Percentiles rank a stretch among this genome's conserved stretches.
phyloP scores from a whole-genome alignment of 2,329 filamentous ascomycete genomes.

The Penicillium nordicum region DNA sequence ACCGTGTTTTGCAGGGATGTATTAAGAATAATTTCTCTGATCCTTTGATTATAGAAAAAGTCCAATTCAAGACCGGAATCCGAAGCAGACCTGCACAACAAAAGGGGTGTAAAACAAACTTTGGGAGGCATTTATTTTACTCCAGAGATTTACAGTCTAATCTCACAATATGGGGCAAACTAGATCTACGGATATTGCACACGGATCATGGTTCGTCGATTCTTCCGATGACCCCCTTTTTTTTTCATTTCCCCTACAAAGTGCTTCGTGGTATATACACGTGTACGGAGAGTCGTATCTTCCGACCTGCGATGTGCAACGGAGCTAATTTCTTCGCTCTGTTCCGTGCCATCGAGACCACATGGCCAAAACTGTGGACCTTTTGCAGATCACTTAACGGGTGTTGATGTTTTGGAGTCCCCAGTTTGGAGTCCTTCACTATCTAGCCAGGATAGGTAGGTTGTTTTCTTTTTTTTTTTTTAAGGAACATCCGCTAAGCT shows the following conservation, averaged over 20 bases:
- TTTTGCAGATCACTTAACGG: conserved; percentile 1
- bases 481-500: background rate
- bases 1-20: background rate
- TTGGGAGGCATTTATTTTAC: background rate
- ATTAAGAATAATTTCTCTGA: too few relatives aligned
- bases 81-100: background rate
- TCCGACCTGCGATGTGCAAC: conserved; percentile 1
- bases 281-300: background rate
- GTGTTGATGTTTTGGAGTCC: background rate
- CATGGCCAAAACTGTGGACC: conserved; percentile 1
- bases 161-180: background rate
- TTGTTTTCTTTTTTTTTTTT: background rate
- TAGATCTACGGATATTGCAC: background rate
- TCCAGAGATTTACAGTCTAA: background rate
- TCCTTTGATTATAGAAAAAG: background rate
- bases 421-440: background rate
- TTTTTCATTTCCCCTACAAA: background rate
- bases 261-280: too few relatives aligned
- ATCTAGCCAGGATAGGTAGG: background rate
- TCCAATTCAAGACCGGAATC: background rate
- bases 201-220: background rate
- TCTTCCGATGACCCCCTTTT: background rate
- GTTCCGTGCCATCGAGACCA: background rate
- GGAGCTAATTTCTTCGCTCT: background rate
- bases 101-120: background rate